A percentile compares a stretch with the other conserved stretches of the same genome.
These are phyloP conservation scores for Trichoderma breve DNA, from an alignment of 2,329 filamentous ascomycete genomes.

Conservation along the genomic window DNA sequence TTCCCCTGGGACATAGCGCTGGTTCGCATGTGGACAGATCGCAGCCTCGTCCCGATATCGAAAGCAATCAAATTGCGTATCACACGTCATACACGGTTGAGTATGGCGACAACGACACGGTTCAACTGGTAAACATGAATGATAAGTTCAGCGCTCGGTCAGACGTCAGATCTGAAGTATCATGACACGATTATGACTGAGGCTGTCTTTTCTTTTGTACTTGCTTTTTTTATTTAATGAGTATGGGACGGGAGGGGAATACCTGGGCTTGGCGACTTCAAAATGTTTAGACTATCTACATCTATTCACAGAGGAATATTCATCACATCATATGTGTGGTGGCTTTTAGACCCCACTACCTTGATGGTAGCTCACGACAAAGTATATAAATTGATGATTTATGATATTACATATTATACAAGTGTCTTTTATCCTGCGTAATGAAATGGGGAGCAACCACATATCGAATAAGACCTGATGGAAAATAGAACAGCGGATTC, in stretches of 20 bases:
- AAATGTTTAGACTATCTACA: background rate
- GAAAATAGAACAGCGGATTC: background rate
- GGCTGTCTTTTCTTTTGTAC: background rate
- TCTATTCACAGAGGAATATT: background rate
- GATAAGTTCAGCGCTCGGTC: constrained; percentile 17
- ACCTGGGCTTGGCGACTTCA: background rate
- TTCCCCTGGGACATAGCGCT: constrained; percentile 25
- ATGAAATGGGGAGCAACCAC: background rate
- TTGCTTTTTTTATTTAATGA: background rate
- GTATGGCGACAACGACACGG: constrained; percentile 24
- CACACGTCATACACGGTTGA: constrained; percentile 38
- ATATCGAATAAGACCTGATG: too few species aligned
- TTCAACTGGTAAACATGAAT: constrained; percentile 18
- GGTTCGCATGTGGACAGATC: constrained; percentile 28
- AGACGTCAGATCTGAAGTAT: constrained; percentile 3
- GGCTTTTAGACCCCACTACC: background rate
- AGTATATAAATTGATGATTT: background rate
- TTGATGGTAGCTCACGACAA: background rate
- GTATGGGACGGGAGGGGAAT: background rate
- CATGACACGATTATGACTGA: background rate
- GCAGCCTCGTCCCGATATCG: constrained; percentile 23
- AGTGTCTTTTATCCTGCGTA: background rate
- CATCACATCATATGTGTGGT: background rate
- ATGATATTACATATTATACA: background rate
- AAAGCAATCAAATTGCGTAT: constrained; percentile 32